Evolutionary conservation across 352 stramenopile species (phyloP).

Genomic region (Phytophthora niederhauseri): DNA sequence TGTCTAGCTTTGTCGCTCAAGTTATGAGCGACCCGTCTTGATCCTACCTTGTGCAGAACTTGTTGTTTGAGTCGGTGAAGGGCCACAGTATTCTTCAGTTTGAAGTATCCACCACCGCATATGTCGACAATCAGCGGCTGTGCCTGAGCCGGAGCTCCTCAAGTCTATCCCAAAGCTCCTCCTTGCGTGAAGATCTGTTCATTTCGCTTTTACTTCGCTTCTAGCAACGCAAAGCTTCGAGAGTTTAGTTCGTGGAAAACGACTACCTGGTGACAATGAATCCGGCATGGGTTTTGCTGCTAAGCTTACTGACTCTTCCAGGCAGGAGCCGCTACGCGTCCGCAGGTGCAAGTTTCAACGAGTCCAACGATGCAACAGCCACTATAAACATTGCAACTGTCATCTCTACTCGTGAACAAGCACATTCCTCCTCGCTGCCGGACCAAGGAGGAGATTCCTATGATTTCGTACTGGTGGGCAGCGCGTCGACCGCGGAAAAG

Average conservation of each 20-base stretch:
- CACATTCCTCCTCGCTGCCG: not conserved
- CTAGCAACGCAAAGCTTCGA: not conserved
- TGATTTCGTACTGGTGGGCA: constrained; percentile 15
- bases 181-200: constrained; percentile 1
- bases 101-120: not conserved
- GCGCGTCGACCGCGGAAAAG: not conserved
- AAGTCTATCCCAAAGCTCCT: not conserved
- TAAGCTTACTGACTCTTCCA: not conserved
- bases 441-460: not conserved
- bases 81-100: not conserved
- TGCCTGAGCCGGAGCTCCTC: not conserved
- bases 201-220: constrained; percentile 5
- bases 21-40: no score
- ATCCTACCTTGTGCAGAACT: no score
- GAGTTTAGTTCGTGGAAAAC: not conserved
- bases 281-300: not conserved
- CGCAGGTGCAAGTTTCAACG: not conserved
- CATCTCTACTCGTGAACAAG: not conserved
- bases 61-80: not conserved
- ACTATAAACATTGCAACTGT: constrained; percentile 4
- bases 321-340: not conserved
- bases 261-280: not conserved
- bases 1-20: no score
- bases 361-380: not conserved
- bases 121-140: constrained; percentile 1